Percentiles rank a stretch among this genome's conserved stretches.
Evolutionary conservation across 2,329 filamentous ascomycete species (phyloP).

Genomic region (Teratosphaeria pseudoeucalypti): DNA sequence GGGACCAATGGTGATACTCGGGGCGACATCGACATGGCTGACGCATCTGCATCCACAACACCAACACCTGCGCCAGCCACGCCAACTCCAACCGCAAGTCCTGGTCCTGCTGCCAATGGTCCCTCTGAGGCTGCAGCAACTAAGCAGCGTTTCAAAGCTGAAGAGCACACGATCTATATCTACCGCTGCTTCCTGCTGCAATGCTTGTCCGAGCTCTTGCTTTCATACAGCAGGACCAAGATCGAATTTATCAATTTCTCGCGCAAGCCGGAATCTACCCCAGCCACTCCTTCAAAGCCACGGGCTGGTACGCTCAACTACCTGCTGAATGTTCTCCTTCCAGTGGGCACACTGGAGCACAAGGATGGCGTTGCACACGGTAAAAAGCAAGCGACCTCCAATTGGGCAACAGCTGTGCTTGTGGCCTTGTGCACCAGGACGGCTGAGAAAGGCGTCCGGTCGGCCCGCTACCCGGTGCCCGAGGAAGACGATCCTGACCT

Average conservation of each 20-base stretch:
- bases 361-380: conserved; percentile 67
- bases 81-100: conserved; percentile 18
- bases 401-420: conserved; percentile 75
- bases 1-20: conserved; percentile 26
- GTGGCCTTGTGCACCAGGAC: conserved; percentile 84
- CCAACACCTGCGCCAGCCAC: conserved; percentile 3
- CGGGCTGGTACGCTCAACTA: conserved; percentile 90
- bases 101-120: conserved; percentile 18
- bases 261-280: conserved; percentile 72
- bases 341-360: conserved; percentile 55
- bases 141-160: conserved; percentile 74
- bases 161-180: conserved; percentile 90
- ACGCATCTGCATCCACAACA: conserved; percentile 17
- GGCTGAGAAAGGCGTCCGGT: conserved; percentile 51
- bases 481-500: conserved; percentile 74
- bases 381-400: conserved; percentile 76
- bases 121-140: conserved; percentile 39
- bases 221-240: conserved; percentile 89
- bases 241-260: conserved; percentile 99
- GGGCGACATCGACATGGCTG: conserved; percentile 43
- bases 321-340: conserved; percentile 68
- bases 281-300: conserved; percentile 84
- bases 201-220: conserved; percentile 79
- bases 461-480: conserved; percentile 25
- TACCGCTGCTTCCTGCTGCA: conserved; percentile 93